These are phyloP conservation scores for Nicotiana attenuata DNA, from an alignment of 257 asterid genomes.

Conservation along the genomic window DNA sequence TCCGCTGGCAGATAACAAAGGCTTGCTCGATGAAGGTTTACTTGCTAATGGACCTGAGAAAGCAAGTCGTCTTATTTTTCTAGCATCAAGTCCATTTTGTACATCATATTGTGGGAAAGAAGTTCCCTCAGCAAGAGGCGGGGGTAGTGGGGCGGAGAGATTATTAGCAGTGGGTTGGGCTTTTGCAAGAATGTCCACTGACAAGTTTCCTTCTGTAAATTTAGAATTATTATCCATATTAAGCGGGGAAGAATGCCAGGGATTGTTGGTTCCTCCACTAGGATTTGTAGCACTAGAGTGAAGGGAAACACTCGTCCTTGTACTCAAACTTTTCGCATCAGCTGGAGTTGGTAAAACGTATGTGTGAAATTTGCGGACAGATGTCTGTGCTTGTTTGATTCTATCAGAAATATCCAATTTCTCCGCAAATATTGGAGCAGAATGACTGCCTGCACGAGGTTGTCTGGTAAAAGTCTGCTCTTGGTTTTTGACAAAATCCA, in stretches of 20 bases:
- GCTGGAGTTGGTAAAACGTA: slow-evolving; percentile 89
- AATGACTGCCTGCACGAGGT: slow-evolving; percentile 52
- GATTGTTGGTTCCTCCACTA: slow-evolving; percentile 40
- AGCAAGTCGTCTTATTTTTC: slow-evolving; percentile 52
- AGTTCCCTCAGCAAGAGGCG: slow-evolving; percentile 51
- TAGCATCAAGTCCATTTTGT: slow-evolving; percentile 42
- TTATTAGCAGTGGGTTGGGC: slow-evolving; percentile 29
- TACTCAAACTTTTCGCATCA: slow-evolving; percentile 60
- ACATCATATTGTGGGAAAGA: slow-evolving; percentile 40
- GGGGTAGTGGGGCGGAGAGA: slow-evolving; percentile 71
- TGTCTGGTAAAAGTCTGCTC: slow-evolving; percentile 48
- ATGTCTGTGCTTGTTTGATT: slow-evolving; percentile 44
- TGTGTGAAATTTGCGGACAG: slow-evolving; percentile 49
- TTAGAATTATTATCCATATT: slow-evolving; percentile 56
- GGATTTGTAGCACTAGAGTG: slow-evolving; percentile 28
- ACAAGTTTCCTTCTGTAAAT: slow-evolving; percentile 37
- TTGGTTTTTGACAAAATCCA: slow-evolving; percentile 39
- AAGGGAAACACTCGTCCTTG: slow-evolving; percentile 35
- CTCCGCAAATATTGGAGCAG: slow-evolving; percentile 89
- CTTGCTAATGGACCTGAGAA: slow-evolving; percentile 85
- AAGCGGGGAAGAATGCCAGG: slow-evolving; percentile 85
- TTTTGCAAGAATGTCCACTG: slow-evolving; percentile 29
- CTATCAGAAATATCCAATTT: slow-evolving; percentile 67
- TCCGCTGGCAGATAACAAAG: slow-evolving; percentile 44
- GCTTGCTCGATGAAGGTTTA: slow-evolving; percentile 61